Evolutionary conservation across 257 asterid genomes (phyloP), one percentile per base, ranked within the genome.

Genomic region (Penstemon newberryi): DNA sequence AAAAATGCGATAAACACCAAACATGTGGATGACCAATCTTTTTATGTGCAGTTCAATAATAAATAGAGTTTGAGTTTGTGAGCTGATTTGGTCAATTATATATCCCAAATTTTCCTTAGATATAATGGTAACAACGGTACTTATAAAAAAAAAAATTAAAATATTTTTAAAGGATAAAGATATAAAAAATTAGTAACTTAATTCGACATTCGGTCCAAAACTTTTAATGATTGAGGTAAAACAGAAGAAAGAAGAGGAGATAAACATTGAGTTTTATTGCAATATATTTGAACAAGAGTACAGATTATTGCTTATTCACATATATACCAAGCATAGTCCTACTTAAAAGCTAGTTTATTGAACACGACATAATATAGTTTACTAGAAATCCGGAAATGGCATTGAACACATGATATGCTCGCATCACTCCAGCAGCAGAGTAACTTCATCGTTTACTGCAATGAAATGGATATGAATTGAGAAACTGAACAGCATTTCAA

Each of bases 371-470:
- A 25, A 12, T 6, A 46, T n/a, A 46, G 12, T 46, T 46, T 46
- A 46, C 12, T 46, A 46, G 5, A 41, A 15, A 13, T 38, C 42
- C 49, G 57, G 65, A 56, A 45, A 25, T 52, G 18, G 6, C 57
- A 36, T 7, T 64, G 9, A 51, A 46, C 11, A 56, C 5, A 18
- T 19, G 33, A 25, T 25, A 49, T 19, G 43, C 11, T 33, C 12
- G 51, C 63, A 10, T 54, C 63, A 7, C 18, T 36, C 12, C 64
- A 59, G 42, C 4, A 36, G 19, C 49, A 54, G 15, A 39, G 33
- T 3, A 57, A 11, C 71, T 19, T 66, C 72, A 58, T 50, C 55
- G 3, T 37, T 72, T 58, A 72, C 83, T 79, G 78, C 65, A 72
- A 63, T 15, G 6, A 7, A 62, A 55, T 59, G 47, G 7, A 63